Conservation (phyloP, 2,329 filamentous ascomycete genomes). For the Aspergillus tanneri region DNA sequence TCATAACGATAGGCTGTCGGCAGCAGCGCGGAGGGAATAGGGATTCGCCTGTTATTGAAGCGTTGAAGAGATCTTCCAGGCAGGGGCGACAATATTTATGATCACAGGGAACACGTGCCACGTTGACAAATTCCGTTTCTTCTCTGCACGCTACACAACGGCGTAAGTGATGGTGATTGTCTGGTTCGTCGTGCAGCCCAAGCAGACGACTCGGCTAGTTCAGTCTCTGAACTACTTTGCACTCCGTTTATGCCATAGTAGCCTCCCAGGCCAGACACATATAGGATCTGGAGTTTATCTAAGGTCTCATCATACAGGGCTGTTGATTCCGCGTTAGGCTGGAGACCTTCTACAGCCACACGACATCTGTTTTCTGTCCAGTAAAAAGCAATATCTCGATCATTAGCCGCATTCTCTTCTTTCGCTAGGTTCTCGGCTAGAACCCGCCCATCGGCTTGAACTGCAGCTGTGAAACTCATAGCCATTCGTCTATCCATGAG, state of each 20-base stretch:
- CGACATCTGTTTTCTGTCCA: neutral
- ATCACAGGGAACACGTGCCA: conserved; percentile 18
- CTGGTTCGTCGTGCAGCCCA: conserved; percentile 6
- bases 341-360: neutral
- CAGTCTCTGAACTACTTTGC: conserved; percentile 4
- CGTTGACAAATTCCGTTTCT: neutral
- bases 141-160: conserved; percentile 1
- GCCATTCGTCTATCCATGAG: conserved; percentile 23
- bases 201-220: conserved; percentile 12
- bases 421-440: conserved; percentile 11
- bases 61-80: conserved; percentile 46
- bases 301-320: conserved; percentile 12
- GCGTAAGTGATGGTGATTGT: neutral
- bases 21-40: conserved; percentile 60
- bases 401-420: conserved; percentile 14
- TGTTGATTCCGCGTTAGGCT: neutral
- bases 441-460: conserved; percentile 18
- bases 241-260: neutral
- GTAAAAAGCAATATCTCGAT: neutral
- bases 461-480: conserved; percentile 23
- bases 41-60: conserved; percentile 49
- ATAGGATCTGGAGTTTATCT: conserved; percentile 15
- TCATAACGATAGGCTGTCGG: conserved; percentile 41
- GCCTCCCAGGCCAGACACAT: conserved; percentile 1
- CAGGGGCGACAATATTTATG: conserved; percentile 57